phyloP scores from a whole-genome alignment of 163 green algal species.

The Trebouxiophyceae sp. region DNA sequence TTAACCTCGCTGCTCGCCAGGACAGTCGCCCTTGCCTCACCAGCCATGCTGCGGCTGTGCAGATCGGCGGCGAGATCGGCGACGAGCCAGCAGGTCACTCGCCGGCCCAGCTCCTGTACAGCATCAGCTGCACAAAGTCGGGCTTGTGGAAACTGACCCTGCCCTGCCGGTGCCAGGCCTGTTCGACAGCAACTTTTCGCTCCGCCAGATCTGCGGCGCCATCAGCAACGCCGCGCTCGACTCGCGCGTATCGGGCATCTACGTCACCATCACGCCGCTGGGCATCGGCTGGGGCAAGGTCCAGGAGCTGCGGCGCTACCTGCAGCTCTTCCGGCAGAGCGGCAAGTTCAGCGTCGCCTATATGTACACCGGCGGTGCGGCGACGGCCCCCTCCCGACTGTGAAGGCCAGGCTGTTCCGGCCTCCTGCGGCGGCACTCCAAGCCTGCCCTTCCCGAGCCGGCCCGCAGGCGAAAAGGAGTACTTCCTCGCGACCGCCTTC shows the following conservation, averaged over 20 bases:
- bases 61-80: conserved; percentile 48
- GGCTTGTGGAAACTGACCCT: too few relatives aligned
- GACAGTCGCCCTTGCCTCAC: too few relatives aligned
- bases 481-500: conserved; percentile 77
- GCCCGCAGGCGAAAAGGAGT: conserved; percentile 75
- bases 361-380: conserved; percentile 9
- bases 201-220: conserved; percentile 12
- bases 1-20: too few relatives aligned
- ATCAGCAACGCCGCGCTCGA: conserved; percentile 86
- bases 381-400: too few relatives aligned
- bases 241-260: conserved; percentile 60
- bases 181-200: conserved; percentile 22
- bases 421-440: too few relatives aligned
- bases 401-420: too few relatives aligned
- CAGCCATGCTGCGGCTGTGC: too few relatives aligned
- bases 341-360: conserved; percentile 72
- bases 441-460: too few relatives aligned
- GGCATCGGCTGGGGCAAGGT: conserved; percentile 71
- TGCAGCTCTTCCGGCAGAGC: conserved; percentile 62
- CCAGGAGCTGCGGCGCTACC: conserved; percentile 65
- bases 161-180: conserved; percentile 4
- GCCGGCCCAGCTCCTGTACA: too few relatives aligned
- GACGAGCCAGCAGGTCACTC: conserved; percentile 39
- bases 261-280: conserved; percentile 55
- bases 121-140: too few relatives aligned